Evolutionary conservation across 2,329 filamentous ascomycete species (phyloP), one percentile per base, ranked within the genome.

Genomic region (Fusarium tjaetaba): DNA sequence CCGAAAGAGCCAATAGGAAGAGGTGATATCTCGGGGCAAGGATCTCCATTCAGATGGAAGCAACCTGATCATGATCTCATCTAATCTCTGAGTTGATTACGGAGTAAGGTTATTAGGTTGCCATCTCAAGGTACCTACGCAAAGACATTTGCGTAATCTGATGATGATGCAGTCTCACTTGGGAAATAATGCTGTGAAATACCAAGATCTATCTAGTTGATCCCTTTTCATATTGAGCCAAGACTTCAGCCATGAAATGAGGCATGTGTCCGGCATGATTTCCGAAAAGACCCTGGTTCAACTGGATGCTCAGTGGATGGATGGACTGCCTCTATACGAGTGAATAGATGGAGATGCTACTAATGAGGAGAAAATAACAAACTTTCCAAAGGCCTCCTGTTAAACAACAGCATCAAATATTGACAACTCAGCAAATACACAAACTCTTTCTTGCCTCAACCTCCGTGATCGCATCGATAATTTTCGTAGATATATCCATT

Each of bases 1-100:
- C 74, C 76, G 70, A 70, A 49, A 24, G 39, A 68, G 45, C 75
- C 68, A 77, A 77, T 77, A 53, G 66, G 38, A 61, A 38, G 11
- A 7, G 26, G 34, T 4, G 32, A 53, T 59, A 9, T 46, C 28
- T 49, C 28, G 38, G 46, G 22, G 32, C 56, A 36, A 45, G 52
- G 51, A 22, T 52, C 51, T 39, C 36, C 45, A 49, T 46, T 60
- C 20, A 34, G 34, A 38, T 26, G 18, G 34, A 41, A 59, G 18
- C n/a, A 38, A 38, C 65, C 18, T 36, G 53, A 62, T 58, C 42
- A 58, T 56, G 49, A 56, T 43, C 41, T 70, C 66, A 64, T 65
- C 36, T 65, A 41, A 55, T 42, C 36, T 55, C 20, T 55, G 26
- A 39, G 24, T 24, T 28, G 45, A 22, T 34, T 20, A 24, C 4